Evolutionary conservation across 345 rosid genomes (phyloP), one percentile per base, ranked within the genome.

Genomic region (Populus davidiana): DNA sequence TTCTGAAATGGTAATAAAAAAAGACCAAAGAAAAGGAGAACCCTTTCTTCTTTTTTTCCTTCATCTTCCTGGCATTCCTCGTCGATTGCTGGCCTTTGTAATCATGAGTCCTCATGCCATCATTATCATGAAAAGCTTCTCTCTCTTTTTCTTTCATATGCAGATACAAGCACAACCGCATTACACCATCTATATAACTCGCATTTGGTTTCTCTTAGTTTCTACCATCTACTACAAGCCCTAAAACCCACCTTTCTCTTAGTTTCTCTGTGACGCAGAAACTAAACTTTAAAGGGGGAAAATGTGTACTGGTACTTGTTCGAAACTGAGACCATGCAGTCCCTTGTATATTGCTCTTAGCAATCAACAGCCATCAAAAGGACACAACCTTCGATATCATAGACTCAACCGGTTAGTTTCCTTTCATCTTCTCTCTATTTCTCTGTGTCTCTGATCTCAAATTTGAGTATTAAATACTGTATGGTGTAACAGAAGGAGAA

Each of bases 91-190:
- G 81, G 86, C 73, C 89, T 79, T 78, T 68, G 95, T 87, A 92
- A 94, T 91, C 80, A 91, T 90, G 96, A 86, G 79, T 84, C 86
- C 85, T 82, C 56, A 25, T 73, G 86, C 83, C 90, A 91, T 90
- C 92, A 90, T 90, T 89, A 76, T 93, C 68, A 83, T 83, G 82
- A 77, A 87, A 90, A 81, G 47, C 81, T 49, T 9, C 82, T 81
- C 76, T 79, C 77, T 61, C 67, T 77, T 44, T 72, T 72, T n/a
- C 76, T 79, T 74, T 73, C 83, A 83, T 17, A 50, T 73, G 63
- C 68, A 64, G 71, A 71, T 23, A 47, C 56, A 74, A 70, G 72
- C 79, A 20, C 67, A 71, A 52, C 67, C 75, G 12, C 63, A 65
- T 31, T 49, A 14, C 70, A 41, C 52, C 84, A 1, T 49, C 89